Conservation (phyloP, 306 rosid genomes). For the Erythrophleum fordii region DNA sequence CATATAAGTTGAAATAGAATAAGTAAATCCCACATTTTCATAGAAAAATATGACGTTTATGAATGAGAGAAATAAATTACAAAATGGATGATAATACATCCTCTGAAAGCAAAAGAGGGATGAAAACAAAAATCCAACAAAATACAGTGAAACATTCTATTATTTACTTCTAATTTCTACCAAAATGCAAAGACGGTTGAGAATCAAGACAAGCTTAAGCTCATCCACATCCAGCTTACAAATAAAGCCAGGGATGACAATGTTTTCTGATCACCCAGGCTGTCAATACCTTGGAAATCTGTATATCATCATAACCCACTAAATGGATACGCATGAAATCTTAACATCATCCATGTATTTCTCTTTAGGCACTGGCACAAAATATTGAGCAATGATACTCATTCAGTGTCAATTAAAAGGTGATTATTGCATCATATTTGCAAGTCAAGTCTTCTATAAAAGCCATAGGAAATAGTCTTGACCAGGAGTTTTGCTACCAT, state of each 20-base stretch:
- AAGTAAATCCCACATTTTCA: constrained; percentile 19
- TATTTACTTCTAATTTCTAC: background rate
- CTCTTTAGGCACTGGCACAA: background rate
- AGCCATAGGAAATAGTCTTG: background rate
- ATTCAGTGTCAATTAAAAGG: background rate
- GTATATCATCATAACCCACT: background rate
- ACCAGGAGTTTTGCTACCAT: background rate
- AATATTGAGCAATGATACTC: background rate
- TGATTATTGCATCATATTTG: background rate
- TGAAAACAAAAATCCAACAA: constrained; percentile 11
- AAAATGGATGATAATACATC: constrained; percentile 13
- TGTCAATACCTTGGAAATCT: background rate
- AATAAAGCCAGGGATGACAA: background rate
- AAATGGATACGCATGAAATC: background rate
- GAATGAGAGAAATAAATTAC: constrained; percentile 2
- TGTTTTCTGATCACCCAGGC: background rate
- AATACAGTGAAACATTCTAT: background rate
- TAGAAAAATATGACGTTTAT: background rate
- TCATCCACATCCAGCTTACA: background rate
- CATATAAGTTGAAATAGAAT: constrained; percentile 7
- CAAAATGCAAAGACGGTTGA: background rate
- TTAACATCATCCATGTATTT: background rate
- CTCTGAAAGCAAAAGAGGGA: constrained; percentile 24
- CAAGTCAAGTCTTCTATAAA: background rate
- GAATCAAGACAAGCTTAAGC: background rate